These are phyloP conservation scores for Amanita fuliginea DNA, from an alignment of 768 basidiomycete species.

Conservation along the genomic window DNA sequence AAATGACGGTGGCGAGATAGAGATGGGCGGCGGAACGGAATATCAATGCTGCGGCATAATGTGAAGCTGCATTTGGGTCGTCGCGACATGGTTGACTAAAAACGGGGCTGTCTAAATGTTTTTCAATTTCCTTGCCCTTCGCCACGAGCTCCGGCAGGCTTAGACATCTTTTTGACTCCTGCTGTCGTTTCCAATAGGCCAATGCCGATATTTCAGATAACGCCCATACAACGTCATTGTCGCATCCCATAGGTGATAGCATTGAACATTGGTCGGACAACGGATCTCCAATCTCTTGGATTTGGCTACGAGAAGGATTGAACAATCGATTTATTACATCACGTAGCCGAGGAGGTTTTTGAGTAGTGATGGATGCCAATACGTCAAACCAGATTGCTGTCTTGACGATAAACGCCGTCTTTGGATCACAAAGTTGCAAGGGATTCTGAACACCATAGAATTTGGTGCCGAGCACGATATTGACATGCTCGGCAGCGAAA, in stretches of 20 bases:
- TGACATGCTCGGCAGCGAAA: constrained; percentile 48
- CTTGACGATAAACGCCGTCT: constrained; percentile 68
- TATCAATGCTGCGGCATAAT: constrained; percentile 39
- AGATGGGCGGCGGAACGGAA: constrained; percentile 69
- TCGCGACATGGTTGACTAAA: constrained; percentile 11
- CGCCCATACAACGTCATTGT: constrained; percentile 68
- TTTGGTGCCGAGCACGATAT: constrained; percentile 21
- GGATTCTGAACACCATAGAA: constrained; percentile 27
- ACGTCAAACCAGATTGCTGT: constrained; percentile 86
- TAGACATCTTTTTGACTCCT: constrained; percentile 30
- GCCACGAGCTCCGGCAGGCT: constrained; percentile 50
- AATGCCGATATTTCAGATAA: constrained; percentile 64
- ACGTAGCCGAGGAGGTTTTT: constrained; percentile 45
- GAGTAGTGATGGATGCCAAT: constrained; percentile 65
- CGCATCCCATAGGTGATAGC: constrained; percentile 79
- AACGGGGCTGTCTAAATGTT: constrained; percentile 17
- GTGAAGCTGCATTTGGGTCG: constrained; percentile 11
- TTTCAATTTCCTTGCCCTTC: constrained; percentile 42
- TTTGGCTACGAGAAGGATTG: constrained; percentile 29
- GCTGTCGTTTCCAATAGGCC: constrained; percentile 49
- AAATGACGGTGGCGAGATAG: constrained; percentile 69
- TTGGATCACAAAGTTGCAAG: constrained; percentile 31
- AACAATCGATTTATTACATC: constrained; percentile 47
- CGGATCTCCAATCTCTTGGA: constrained; percentile 19
- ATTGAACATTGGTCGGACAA: constrained; percentile 42